Conservation (phyloP, 176 grass and related monocot genomes). For the Coix lacrymajobi region DNA sequence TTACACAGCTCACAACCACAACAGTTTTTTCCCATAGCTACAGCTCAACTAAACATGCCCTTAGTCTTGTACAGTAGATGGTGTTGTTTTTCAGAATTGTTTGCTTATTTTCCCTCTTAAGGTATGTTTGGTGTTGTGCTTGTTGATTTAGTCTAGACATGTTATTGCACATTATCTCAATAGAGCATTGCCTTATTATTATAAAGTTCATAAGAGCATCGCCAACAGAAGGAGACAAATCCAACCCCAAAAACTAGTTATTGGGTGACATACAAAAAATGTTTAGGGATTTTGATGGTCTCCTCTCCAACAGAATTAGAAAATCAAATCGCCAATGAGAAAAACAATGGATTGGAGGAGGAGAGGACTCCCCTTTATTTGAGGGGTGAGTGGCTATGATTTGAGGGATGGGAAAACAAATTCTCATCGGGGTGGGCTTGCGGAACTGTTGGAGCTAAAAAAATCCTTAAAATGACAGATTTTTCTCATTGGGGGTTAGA, state of each 20-base stretch:
- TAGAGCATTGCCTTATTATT: neutral
- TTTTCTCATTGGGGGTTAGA: neutral
- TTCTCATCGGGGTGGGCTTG: no score
- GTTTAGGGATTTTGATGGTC: no score
- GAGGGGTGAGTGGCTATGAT: no score
- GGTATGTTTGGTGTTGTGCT: neutral
- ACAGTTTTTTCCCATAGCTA: no score
- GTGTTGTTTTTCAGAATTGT: slow-evolving; percentile 1
- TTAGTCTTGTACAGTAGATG: neutral
- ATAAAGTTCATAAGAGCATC: neutral
- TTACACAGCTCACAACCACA: no score
- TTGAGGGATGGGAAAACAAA: no score
- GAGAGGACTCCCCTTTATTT: no score
- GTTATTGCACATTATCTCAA: neutral
- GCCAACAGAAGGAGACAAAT: neutral
- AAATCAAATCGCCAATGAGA: neutral
- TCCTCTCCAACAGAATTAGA: no score
- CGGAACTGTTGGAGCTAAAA: no score
- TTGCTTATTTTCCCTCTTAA: neutral
- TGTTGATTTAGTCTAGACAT: neutral
- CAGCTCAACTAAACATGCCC: no score
- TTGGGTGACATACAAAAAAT: neutral
- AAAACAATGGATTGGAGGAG: no score
- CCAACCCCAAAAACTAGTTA: neutral
- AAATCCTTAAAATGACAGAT: neutral